Evolutionary conservation across 2,329 filamentous ascomycete species (phyloP).

Genomic region (Drechslerella coelobrocha): DNA sequence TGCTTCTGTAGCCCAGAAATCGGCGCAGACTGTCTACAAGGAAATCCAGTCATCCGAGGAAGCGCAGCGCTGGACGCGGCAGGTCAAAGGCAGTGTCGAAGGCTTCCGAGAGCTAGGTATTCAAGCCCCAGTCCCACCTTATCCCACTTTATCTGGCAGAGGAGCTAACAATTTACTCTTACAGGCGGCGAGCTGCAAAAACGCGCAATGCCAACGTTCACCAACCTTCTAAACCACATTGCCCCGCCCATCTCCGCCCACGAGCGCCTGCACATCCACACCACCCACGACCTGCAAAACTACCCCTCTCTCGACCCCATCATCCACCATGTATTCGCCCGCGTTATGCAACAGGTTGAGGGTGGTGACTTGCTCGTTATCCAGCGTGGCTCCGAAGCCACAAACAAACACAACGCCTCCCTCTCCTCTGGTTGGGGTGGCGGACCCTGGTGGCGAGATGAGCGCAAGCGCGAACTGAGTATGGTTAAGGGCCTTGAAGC

Average conservation of each 20-base stretch:
- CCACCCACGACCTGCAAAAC: constrained; percentile 91
- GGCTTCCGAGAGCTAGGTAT: constrained; percentile 77
- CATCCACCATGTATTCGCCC: constrained; percentile 87
- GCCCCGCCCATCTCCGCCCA: constrained; percentile 96
- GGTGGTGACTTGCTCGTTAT: constrained; percentile 93
- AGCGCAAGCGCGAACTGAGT: constrained; percentile 74
- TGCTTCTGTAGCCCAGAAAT: constrained; percentile 59
- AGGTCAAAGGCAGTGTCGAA: constrained; percentile 87
- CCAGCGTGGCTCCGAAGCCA: constrained; percentile 87
- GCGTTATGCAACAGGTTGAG: constrained; percentile 99
- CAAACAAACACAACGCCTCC: constrained; percentile 67
- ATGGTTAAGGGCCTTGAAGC: constrained; percentile 80
- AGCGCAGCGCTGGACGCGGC: constrained; percentile 93
- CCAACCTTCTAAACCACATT: constrained; percentile 90
- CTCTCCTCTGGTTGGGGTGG: constrained; percentile 77
- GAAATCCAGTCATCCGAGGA: constrained; percentile 97
- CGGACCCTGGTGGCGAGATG: constrained; percentile 89
- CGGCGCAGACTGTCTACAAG: constrained; percentile 89
- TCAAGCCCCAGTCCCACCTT: constrained; percentile 52
- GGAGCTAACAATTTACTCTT: constrained; percentile 8
- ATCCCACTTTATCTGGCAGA: not conserved
- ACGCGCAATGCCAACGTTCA: constrained; percentile 90
- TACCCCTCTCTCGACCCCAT: constrained; percentile 94
- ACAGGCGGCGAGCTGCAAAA: constrained; percentile 84
- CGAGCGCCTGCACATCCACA: constrained; percentile 95